phyloP scores from a whole-genome alignment of 129 eudicot species.

The Scalesia atractyloides region DNA sequence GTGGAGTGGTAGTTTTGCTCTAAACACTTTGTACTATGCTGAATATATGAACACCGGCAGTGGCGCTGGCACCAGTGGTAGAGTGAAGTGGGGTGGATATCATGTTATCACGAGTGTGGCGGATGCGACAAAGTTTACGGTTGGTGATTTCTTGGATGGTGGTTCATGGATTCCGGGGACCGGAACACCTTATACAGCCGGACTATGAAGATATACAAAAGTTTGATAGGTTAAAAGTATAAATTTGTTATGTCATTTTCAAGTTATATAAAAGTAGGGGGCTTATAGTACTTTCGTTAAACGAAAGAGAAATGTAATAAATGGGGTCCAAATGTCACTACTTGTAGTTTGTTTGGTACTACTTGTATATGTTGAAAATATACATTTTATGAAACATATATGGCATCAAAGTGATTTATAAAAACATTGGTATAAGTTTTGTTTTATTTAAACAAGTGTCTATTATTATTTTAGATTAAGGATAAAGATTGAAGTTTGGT shows the following conservation, averaged over 20 bases:
- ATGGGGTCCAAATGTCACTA: slow-evolving; percentile 21
- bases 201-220: slow-evolving; percentile 44
- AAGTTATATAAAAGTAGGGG: slow-evolving; percentile 20
- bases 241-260: slow-evolving; percentile 29
- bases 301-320: slow-evolving; percentile 32
- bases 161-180: slow-evolving; percentile 64
- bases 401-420: neutral
- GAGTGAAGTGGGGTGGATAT: slow-evolving; percentile 69
- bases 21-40: slow-evolving; percentile 57
- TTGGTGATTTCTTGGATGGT: slow-evolving; percentile 62
- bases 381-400: neutral
- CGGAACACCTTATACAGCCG: slow-evolving; percentile 56
- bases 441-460: neutral
- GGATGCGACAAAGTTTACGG: slow-evolving; percentile 63
- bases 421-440: neutral
- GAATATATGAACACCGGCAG: slow-evolving; percentile 69
- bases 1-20: slow-evolving; percentile 56
- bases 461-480: neutral
- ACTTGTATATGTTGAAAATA: slow-evolving; percentile 30
- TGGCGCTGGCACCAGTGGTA: slow-evolving; percentile 56
- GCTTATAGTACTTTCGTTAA: slow-evolving; percentile 18
- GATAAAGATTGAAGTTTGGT: neutral
- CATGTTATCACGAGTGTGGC: slow-evolving; percentile 46
- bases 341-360: slow-evolving; percentile 30
- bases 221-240: slow-evolving; percentile 19